These are phyloP conservation scores for Auricularia cornea DNA, from an alignment of 768 basidiomycete species.

Conservation along the genomic window DNA sequence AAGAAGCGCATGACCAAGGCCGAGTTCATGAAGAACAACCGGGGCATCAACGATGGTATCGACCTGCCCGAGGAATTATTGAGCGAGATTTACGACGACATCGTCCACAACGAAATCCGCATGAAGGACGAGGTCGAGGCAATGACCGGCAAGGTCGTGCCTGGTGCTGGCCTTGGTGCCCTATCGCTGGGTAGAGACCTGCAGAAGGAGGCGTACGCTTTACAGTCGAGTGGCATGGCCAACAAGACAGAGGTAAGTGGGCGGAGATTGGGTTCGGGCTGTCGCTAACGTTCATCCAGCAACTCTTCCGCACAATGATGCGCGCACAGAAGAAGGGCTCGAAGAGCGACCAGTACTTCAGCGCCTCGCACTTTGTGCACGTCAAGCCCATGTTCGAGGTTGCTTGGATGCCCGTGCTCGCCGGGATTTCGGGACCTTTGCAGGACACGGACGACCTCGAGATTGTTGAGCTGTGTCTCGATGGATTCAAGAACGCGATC, in stretches of 20 bases:
- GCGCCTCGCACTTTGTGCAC: slow-evolving; percentile 92
- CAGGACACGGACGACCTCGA: slow-evolving; percentile 95
- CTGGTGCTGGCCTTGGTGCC: slow-evolving; percentile 66
- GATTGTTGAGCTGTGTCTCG: slow-evolving; percentile 82
- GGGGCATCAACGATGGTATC: slow-evolving; percentile 87
- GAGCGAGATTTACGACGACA: slow-evolving; percentile 78
- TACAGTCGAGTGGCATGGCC: slow-evolving; percentile 94
- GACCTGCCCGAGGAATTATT: slow-evolving; percentile 86
- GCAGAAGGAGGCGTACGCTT: slow-evolving; percentile 91
- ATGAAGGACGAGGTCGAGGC: slow-evolving; percentile 97
- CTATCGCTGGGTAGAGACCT: slow-evolving; percentile 90
- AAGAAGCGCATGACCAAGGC: slow-evolving; percentile 89
- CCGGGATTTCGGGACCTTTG: slow-evolving; percentile 86
- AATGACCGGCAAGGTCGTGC: slow-evolving; percentile 27
- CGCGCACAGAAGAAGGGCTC: slow-evolving; percentile 82
- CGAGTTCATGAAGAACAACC: slow-evolving; percentile 91
- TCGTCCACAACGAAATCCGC: slow-evolving; percentile 84
- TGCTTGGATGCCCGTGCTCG: slow-evolving; percentile 97
- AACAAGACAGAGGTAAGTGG: slow-evolving; percentile 82
- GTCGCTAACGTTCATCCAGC: slow-evolving; percentile 33
- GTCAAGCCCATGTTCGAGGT: slow-evolving; percentile 99
- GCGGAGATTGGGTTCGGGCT: background rate
- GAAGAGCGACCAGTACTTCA: slow-evolving; percentile 82
- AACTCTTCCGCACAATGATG: slow-evolving; percentile 87
- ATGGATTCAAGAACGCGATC: slow-evolving; percentile 96